Base-by-base conservation (phyloP, 352 stramenopile genomes). In the Peronospora belbahrii region DNA sequence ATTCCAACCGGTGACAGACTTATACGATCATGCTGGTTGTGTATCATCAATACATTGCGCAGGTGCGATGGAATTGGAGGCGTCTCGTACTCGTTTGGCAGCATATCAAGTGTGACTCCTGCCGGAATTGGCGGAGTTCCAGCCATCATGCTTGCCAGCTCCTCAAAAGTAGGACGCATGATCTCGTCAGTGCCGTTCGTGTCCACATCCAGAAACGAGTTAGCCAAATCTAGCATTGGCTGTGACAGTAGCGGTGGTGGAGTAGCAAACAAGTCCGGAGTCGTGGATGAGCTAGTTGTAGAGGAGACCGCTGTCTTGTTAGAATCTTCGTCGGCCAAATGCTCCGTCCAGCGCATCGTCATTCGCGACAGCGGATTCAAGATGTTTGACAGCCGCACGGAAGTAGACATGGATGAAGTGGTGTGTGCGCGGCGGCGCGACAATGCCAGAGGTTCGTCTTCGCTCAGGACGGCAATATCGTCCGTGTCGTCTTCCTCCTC, bases 201-300 rank as follows among this genome's bases (percentile, higher is more conserved):
- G 59, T 83, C 70, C 2, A 76, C 56, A 27, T 69, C 55, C 6
- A 83, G 39, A 40, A 83, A 79, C 45, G 70, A 83, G 44, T 70
- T 67, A 34, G 52, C 51, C 46, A 74, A 42, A 25, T 69, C 61
- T 22, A 69, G 54, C 24, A 74, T 58, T 6, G 58, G 41, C 25
- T 61, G 64, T 4, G 51, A 62, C 18, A 61, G 46, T 7, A 74
- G 35, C 20, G 53, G 44, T 27, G 61, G 60, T 3, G 51, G 52
- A 2, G 53, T 61, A 19, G 59, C 53, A 23, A 65, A 42, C 20
- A 64, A 23, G 6, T 65, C 45, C 17, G 48, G 56, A 17, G 52
- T 67, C 13, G 50, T 54, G 0, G 56, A 63, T 7, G 34, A 47
- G 19, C 60, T 69, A 3, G 56, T 56, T 1, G 55, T 62, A 2